Evolutionary conservation across 1,284 basidiomycete species (phyloP).

Genomic region (Moniliophthora roreri): DNA sequence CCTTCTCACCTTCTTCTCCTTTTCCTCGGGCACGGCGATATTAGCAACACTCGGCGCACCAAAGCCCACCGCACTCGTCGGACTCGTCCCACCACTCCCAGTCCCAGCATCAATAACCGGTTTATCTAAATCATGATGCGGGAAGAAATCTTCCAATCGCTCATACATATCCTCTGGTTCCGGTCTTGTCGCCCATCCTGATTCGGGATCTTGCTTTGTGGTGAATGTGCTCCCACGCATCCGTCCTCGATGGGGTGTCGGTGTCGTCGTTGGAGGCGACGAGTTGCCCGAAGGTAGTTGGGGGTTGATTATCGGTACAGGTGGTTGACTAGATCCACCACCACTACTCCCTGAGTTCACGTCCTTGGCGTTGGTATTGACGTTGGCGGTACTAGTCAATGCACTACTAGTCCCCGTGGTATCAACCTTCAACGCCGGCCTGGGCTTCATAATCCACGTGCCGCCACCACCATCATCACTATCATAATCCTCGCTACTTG

Average conservation of each 20-base stretch:
- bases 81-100: constrained; percentile 74
- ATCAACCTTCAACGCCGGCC: constrained; percentile 24
- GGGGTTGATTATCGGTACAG: constrained; percentile 20
- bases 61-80: constrained; percentile 62
- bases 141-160: constrained; percentile 93
- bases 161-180: constrained; percentile 94
- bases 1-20: constrained; percentile 43
- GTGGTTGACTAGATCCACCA: too few relatives aligned
- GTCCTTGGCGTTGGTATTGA: not conserved
- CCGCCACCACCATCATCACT: constrained; percentile 38
- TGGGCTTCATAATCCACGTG: constrained; percentile 28
- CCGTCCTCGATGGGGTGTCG: constrained; percentile 24
- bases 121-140: constrained; percentile 93
- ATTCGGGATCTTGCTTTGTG: constrained; percentile 22
- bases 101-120: constrained; percentile 88
- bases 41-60: constrained; percentile 32
- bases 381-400: not conserved
- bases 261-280: constrained; percentile 10
- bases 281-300: constrained; percentile 14
- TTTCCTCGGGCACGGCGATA: constrained; percentile 18
- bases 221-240: constrained; percentile 59
- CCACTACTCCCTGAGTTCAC: too few relatives aligned
- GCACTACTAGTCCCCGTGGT: not conserved
- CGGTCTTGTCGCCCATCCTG: constrained; percentile 85
- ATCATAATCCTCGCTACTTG: constrained; percentile 41